Base-by-base conservation (phyloP, 164 flowering plant species). In the Magnolia changhungtana region DNA sequence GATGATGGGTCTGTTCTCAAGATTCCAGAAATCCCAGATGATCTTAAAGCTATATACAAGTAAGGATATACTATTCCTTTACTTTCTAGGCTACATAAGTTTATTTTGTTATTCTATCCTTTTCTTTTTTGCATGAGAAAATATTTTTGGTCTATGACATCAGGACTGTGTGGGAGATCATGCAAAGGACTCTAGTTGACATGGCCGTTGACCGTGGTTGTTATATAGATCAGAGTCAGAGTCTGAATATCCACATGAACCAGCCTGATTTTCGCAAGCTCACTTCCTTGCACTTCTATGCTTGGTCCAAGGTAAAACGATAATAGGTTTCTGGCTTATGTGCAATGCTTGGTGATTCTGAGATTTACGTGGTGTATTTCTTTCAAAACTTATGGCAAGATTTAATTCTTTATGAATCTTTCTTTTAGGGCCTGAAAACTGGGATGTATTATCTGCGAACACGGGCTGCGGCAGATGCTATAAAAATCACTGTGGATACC, bases 121-220 rank as follows among this genome's bases (percentile, higher is more conserved):
- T 50, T 49, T 19, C 19, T 18, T 63, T 55, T 70, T 16, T 71
- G 59, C 63, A 51, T 78, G 37, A 75, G 78, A 69, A 83, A 52
- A 10, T 8, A 45, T 18, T 24, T 45, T 5, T 74, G 37, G n/a
- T 61, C 10, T 21, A 20, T 67, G 8, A 27, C 18, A 50, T 75
- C 83, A 91, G 97, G 85, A 95, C 97, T 80, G 99, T 95, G 70
- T 95, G 99, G 99, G 99, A 95, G 88, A 96, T 96, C 69, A 96
- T 91, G 86, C 99, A 96, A 82, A 88, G 82, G 84, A 88, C 94
- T 1, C 72, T 96, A 81, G 99, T 96, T 74, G 97, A 96, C 78
- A 94, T 96, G 98, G 99, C 97, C 71, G 97, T 88, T 73, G 96
- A 94, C 77, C 92, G 99, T 65, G 98, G 98, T 55, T 92, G 97